Evolutionary conservation across 1,284 basidiomycete species (phyloP), one percentile per base, ranked within the genome.

Genomic region (Tylopilus sp.): DNA sequence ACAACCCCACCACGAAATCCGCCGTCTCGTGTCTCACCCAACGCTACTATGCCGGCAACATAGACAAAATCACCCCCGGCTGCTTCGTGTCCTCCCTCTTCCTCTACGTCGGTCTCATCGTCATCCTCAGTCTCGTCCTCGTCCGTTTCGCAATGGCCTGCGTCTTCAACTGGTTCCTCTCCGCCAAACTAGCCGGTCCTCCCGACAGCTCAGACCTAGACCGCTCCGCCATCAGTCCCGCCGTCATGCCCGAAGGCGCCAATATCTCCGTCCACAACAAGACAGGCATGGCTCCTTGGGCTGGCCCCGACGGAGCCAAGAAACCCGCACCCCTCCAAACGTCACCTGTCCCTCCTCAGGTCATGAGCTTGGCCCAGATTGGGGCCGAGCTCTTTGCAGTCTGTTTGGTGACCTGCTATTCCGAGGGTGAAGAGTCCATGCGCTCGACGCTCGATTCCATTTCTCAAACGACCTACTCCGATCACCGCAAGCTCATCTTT

Each of bases 361-460:
- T 92, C 57, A 85, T 95, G 78, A 88, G 82, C 57, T 77, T 96
- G 51, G 82, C 92, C 0, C 87, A 92, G 61, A 97, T 97, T 61
- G 95, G 95, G 20, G 82, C 91, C 7, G 96, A 99, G 68, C 82
- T 98, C 19, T 99, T 96, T 69, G 88, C 92, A 2, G 86, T 98
- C 36, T 98, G 95, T 70, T 80, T 99, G 42, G 91, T 99, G 15
- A 99, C 97, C 1, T 98, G 95, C 67, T 99, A 99, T 69, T 98
- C 94, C 0, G 97, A 99, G 73, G 94, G 94, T 51, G 90, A 93
- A 70, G 94, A 94, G 37, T 94, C 92, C 1, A 80, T 99, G 61
- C 81, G 91, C 45, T 90, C 88, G 4, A 99, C 97, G 0, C 81
- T 98, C 53, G 94, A 98, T 69, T 92, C 93, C 7, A 94, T 99